phyloP scores from a whole-genome alignment of 2,329 filamentous ascomycete species.

The Beauveria asiatica region DNA sequence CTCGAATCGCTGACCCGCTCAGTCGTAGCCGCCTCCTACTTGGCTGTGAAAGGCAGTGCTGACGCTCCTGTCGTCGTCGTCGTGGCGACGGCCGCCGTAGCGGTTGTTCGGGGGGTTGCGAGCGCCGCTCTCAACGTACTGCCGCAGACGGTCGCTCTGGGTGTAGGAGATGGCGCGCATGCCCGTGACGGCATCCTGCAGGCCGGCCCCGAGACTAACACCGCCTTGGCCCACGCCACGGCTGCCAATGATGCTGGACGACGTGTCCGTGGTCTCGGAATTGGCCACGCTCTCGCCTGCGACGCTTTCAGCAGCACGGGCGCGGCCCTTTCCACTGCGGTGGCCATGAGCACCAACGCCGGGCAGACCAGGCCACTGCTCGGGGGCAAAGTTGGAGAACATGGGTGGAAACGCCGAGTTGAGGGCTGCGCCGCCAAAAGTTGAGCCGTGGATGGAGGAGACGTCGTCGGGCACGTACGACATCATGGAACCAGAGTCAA shows the following conservation, averaged over 20 bases:
- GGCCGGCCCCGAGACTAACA: conserved; percentile 73
- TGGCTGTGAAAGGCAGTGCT: conserved; percentile 96
- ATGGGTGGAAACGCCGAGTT: conserved; percentile 74
- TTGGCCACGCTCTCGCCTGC: conserved; percentile 89
- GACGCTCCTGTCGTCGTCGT: conserved; percentile 93
- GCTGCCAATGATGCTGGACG: conserved; percentile 65
- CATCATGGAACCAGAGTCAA: conserved; percentile 79
- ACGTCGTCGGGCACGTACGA: conserved; percentile 97
- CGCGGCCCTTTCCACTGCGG: conserved; percentile 60
- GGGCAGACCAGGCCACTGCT: conserved; percentile 77
- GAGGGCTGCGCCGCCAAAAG: conserved; percentile 76
- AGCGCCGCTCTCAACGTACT: conserved; percentile 82
- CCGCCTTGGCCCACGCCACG: conserved; percentile 75
- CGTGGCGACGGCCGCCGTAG: conserved; percentile 62
- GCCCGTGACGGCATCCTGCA: conserved; percentile 65
- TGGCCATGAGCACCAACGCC: conserved; percentile 49
- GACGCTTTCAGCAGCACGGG: conserved; percentile 64
- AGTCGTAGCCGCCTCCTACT: conserved; percentile 58
- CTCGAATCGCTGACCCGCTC: conserved; percentile 20
- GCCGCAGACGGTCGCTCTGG: conserved; percentile 71
- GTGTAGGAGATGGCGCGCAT: conserved; percentile 51
- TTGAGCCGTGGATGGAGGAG: conserved; percentile 88
- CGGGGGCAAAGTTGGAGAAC: conserved; percentile 85
- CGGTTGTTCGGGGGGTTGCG: conserved; percentile 59
- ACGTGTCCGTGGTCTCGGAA: conserved; percentile 81